Conservation (phyloP, 2,329 filamentous ascomycete species). For the Chaetomium globosum region DNA sequence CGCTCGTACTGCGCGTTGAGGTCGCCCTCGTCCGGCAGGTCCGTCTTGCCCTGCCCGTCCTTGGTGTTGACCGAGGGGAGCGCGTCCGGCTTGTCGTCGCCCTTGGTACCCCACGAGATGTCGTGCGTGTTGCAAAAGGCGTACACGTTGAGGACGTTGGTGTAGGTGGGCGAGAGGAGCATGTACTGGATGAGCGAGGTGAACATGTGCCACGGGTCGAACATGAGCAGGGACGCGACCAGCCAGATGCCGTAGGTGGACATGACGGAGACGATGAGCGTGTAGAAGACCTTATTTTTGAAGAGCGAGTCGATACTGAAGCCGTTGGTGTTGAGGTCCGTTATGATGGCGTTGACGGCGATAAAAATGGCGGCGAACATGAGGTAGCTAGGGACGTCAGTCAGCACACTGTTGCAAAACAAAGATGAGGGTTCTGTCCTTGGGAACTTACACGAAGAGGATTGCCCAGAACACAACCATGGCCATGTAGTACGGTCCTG, state of each 20-base stretch:
- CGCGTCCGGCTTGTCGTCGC: slow-evolving; percentile 92
- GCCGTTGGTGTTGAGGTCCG: slow-evolving; percentile 62
- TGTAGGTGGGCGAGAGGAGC: slow-evolving; percentile 91
- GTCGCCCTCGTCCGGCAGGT: slow-evolving; percentile 92
- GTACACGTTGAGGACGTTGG: slow-evolving; percentile 98
- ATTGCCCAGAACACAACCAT: slow-evolving; percentile 99
- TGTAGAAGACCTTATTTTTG: slow-evolving; percentile 87
- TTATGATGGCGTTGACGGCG: slow-evolving; percentile 80
- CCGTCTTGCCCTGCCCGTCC: slow-evolving; percentile 86
- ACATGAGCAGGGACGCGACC: slow-evolving; percentile 86
- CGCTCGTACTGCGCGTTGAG: slow-evolving; percentile 92
- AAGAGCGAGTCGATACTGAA: slow-evolving; percentile 77
- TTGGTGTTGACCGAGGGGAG: slow-evolving; percentile 87
- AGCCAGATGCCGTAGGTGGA: slow-evolving; percentile 95
- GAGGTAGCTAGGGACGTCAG: slow-evolving; percentile 63
- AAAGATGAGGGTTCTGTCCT: background rate
- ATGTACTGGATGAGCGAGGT: slow-evolving; percentile 96
- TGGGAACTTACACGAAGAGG: slow-evolving; percentile 78
- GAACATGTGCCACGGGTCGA: slow-evolving; percentile 99
- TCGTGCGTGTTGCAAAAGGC: slow-evolving; percentile 99
- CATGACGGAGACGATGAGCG: slow-evolving; percentile 85
- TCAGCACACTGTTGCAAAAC: background rate
- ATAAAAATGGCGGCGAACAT: slow-evolving; percentile 96
- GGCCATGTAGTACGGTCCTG: slow-evolving; percentile 88
- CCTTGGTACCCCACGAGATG: slow-evolving; percentile 97